These are phyloP conservation scores for Mesembryanthemum crystallinum DNA, from an alignment of 148 eudicot species.

Conservation along the genomic window DNA sequence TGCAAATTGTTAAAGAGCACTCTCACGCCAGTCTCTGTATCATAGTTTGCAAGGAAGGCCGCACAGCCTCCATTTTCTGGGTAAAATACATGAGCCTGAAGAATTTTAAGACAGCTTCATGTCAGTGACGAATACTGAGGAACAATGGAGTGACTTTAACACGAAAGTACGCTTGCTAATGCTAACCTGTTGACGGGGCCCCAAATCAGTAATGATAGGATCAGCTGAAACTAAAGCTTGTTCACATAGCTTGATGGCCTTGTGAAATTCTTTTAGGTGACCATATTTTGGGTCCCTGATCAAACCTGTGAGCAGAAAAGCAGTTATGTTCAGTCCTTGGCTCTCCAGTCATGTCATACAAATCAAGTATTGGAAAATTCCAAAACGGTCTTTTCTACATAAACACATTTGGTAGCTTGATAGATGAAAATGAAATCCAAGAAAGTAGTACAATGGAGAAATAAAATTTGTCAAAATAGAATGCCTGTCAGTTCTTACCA, in stretches of 20 bases:
- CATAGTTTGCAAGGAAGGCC: slow-evolving; percentile 81
- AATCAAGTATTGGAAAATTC: neutral
- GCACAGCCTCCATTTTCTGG: slow-evolving; percentile 70
- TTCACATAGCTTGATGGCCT: slow-evolving; percentile 74
- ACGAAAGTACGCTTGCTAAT: neutral
- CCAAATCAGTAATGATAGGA: slow-evolving; percentile 65
- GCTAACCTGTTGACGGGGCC: slow-evolving; percentile 68
- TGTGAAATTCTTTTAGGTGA: slow-evolving; percentile 77
- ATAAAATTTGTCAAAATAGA: neutral
- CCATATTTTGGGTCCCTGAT: slow-evolving; percentile 78
- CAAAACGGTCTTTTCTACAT: neutral
- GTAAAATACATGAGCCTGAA: slow-evolving; percentile 82
- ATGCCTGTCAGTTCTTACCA: slow-evolving; percentile 39
- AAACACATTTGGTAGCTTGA: neutral
- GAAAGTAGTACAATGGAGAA: neutral
- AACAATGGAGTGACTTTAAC: neutral
- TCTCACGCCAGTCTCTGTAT: slow-evolving; percentile 50
- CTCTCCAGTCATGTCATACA: neutral
- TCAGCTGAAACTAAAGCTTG: slow-evolving; percentile 71
- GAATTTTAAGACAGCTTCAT: slow-evolving; percentile 7
- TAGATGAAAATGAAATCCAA: neutral
- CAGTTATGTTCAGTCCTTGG: neutral
- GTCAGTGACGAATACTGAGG: slow-evolving; percentile 14
- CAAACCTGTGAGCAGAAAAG: slow-evolving; percentile 49
- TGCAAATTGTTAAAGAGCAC: slow-evolving; percentile 79